Evolutionary conservation across 495 filamentous ascomycete species (phyloP).

Genomic region (Penicillium parvum): DNA sequence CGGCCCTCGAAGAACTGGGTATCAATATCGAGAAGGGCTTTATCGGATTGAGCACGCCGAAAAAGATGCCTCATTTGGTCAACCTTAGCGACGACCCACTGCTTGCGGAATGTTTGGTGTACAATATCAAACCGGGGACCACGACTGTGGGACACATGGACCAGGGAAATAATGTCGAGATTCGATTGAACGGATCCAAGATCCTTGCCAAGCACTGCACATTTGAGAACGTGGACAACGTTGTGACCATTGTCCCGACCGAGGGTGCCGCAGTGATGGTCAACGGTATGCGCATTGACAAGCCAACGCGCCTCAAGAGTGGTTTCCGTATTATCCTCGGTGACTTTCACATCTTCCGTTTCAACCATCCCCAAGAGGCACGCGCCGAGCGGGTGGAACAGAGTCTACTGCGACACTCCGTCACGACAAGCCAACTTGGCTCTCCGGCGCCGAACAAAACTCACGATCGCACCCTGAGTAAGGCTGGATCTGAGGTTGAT

Average conservation of each 20-base stretch:
- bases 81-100: constrained; percentile 96
- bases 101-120: constrained; percentile 93
- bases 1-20: constrained; percentile 90
- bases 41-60: constrained; percentile 90
- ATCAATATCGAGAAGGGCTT: constrained; percentile 99
- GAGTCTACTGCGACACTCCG: constrained; percentile 81
- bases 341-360: constrained; percentile 98
- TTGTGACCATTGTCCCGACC: constrained; percentile 82
- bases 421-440: constrained; percentile 75
- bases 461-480: constrained; percentile 75
- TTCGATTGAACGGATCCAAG: constrained; percentile 87
- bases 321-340: constrained; percentile 94
- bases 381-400: constrained; percentile 87
- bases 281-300: constrained; percentile 82
- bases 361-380: constrained; percentile 97
- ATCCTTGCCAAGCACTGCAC: constrained; percentile 89
- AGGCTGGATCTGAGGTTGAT: constrained; percentile 66
- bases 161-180: constrained; percentile 74
- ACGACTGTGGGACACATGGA: constrained; percentile 92
- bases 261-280: constrained; percentile 96
- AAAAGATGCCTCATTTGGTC: constrained; percentile 98
- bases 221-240: constrained; percentile 88
- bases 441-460: constrained; percentile 64
- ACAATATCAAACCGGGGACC: constrained; percentile 93
- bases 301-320: constrained; percentile 78